These are phyloP conservation scores for Hericium coralloides DNA, from an alignment of 768 basidiomycete genomes.

Conservation along the genomic window DNA sequence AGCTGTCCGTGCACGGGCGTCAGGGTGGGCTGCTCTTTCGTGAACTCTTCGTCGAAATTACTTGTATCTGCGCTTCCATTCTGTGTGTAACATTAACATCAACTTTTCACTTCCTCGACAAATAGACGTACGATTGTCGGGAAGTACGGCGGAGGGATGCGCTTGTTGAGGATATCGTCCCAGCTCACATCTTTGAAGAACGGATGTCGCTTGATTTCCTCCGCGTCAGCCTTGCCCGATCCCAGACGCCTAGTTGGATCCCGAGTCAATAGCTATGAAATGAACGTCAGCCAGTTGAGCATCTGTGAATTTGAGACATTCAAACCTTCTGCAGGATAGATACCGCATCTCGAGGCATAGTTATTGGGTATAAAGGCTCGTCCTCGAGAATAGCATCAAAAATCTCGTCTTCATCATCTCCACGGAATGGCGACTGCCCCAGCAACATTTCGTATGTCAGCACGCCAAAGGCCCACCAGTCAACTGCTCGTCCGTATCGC, in stretches of 20 bases:
- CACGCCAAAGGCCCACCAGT: constrained; percentile 99
- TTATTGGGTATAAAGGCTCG: constrained; percentile 96
- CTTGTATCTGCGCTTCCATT: constrained; percentile 81
- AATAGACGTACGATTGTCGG: constrained; percentile 73
- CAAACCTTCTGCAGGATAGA: constrained; percentile 88
- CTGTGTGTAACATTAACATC: constrained; percentile 25
- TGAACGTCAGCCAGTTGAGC: constrained; percentile 1
- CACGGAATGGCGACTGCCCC: constrained; percentile 98
- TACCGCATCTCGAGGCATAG: constrained; percentile 97
- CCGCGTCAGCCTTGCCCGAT: constrained; percentile 85
- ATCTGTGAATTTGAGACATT: neutral
- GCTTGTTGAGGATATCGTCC: constrained; percentile 95
- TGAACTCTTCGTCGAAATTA: constrained; percentile 97
- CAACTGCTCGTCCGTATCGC: constrained; percentile 95
- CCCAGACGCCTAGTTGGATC: constrained; percentile 89
- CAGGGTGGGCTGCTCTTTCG: constrained; percentile 90
- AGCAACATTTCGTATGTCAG: constrained; percentile 98
- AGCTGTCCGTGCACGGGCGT: constrained; percentile 96
- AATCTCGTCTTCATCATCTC: constrained; percentile 99
- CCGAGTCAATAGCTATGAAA: constrained; percentile 72
- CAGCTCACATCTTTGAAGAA: constrained; percentile 99
- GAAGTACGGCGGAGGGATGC: constrained; percentile 95
- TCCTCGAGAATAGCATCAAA: constrained; percentile 99
- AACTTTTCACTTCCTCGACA: too few species aligned
- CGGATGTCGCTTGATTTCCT: constrained; percentile 93